Evolutionary conservation across 352 stramenopile species (phyloP).

Genomic region (Thraustotheca clavata): DNA sequence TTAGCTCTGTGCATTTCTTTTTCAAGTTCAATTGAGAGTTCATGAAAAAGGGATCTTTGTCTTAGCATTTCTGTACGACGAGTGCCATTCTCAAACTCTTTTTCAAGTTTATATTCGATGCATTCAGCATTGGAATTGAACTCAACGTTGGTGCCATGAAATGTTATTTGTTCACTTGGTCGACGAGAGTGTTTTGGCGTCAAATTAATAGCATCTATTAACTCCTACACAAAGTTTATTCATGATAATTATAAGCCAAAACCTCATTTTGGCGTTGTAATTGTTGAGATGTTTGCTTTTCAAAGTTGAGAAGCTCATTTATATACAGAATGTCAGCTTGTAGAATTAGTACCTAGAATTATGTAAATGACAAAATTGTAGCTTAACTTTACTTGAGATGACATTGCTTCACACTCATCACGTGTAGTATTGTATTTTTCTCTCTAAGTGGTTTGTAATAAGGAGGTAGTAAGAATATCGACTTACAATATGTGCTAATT

Average conservation of each 20-base stretch:
- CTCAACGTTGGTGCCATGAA: not conserved
- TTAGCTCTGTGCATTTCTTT: slow-evolving; percentile 17
- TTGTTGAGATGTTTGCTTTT: not conserved
- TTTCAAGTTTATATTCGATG: not conserved
- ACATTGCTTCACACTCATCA: not conserved
- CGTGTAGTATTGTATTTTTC: not conserved
- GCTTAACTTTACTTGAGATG: not conserved
- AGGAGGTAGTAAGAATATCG: not conserved
- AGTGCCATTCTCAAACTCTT: slow-evolving; percentile 5
- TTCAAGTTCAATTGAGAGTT: slow-evolving; percentile 3
- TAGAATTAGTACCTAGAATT: not conserved
- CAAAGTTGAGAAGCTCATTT: slow-evolving; percentile 1
- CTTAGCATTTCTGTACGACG: slow-evolving; percentile 6
- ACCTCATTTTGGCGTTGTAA: slow-evolving; percentile 8
- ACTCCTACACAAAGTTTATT: not conserved
- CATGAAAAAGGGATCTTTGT: slow-evolving; percentile 10
- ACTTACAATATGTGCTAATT: not conserved
- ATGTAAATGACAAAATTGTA: not conserved
- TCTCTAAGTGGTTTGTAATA: not conserved
- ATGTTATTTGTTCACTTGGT: slow-evolving; percentile 1
- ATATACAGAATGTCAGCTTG: not conserved
- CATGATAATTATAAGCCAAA: not conserved
- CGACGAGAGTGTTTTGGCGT: slow-evolving; percentile 9
- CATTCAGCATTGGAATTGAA: not conserved
- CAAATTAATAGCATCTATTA: not conserved